Evolutionary conservation across 1,284 basidiomycete species (phyloP).

Genomic region (Cutaneotrichosporon cutaneum): DNA sequence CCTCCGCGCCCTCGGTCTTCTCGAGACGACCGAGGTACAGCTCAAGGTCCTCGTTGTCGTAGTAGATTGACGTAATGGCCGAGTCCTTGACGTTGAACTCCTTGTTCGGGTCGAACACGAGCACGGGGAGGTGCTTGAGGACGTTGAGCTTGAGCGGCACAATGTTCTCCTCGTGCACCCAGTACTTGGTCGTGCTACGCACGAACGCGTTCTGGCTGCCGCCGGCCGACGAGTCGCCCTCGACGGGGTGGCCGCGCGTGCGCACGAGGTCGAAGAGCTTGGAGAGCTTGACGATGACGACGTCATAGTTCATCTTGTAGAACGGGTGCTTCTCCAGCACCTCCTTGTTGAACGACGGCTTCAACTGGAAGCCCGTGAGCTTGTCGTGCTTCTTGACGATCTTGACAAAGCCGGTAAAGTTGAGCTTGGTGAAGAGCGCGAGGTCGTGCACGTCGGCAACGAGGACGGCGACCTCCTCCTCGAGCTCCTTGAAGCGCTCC

Average conservation of each 20-base stretch:
- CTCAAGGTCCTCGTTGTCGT: constrained; percentile 91
- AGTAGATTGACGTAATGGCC: constrained; percentile 61
- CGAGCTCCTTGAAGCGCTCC: constrained; percentile 81
- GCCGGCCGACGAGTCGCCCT: constrained; percentile 90
- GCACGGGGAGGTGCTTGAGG: constrained; percentile 84
- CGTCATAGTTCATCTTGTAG: constrained; percentile 68
- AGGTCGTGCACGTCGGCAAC: constrained; percentile 99
- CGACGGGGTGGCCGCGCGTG: constrained; percentile 89
- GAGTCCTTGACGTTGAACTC: constrained; percentile 87
- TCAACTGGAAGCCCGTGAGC: constrained; percentile 61
- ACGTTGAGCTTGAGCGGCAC: constrained; percentile 96
- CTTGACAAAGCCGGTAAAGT: constrained; percentile 98
- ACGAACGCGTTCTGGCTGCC: constrained; percentile 96
- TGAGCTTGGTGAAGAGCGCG: constrained; percentile 90
- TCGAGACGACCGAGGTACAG: constrained; percentile 96
- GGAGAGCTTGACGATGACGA: constrained; percentile 93
- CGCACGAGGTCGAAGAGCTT: constrained; percentile 94
- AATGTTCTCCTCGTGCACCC: constrained; percentile 95
- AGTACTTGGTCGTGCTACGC: constrained; percentile 97
- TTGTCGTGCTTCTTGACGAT: constrained; percentile 89
- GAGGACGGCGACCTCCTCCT: constrained; percentile 92
- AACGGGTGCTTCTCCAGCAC: constrained; percentile 94
- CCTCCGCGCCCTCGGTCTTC: constrained; percentile 98
- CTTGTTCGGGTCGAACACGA: constrained; percentile 95
- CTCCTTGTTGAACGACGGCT: constrained; percentile 70